Evolutionary conservation across 768 basidiomycete genomes (phyloP), one percentile per base, ranked within the genome.

Genomic region (Lactifluus piperatus): DNA sequence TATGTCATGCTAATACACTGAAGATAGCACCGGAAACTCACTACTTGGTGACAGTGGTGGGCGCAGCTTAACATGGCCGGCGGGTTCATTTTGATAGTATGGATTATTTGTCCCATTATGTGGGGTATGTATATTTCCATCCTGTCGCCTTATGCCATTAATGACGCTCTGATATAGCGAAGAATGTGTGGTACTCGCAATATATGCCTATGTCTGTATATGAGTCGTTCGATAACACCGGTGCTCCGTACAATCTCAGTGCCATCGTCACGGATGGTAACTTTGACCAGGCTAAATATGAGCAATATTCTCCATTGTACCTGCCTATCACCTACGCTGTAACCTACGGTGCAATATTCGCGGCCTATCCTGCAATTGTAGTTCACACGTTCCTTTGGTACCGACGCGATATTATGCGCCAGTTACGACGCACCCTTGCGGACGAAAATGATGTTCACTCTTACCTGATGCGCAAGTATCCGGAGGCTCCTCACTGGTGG

Each of bases 331-430:
- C 85, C 2, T 79, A 86, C 47, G 78, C 79, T 18, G 65, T 93
- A 56, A 81, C 84, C 2, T 91, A 89, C 65, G 88, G 85, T 51
- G 71, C 87, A 26, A 77, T 83, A 20, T 92, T 94, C 68, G 91
- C 88, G 24, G 70, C 81, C 6, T 83, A 91, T 68, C 76, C 87
- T 0, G 76, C 91, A 3, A 77, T 91, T 48, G 71, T 91, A 24
- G 81, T 90, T 5, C 92, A 94, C 70, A 87, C 89, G 5, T 80
- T 84, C 74, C 69, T 94, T 54, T 93, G 90, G 86, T 93, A 89
- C 77, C 83, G 91, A 48, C 80, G 79, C 53, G 91, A 93, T 66
- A 88, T 92, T 57, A 68, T 74, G 36, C 82, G 83, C 60, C 85
- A 89, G 62, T 81, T 90, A 75, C 81, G 82, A 58, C 78, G 78